Conservation (phyloP, 768 basidiomycete genomes). For the Leccinum fibrillosum region DNA sequence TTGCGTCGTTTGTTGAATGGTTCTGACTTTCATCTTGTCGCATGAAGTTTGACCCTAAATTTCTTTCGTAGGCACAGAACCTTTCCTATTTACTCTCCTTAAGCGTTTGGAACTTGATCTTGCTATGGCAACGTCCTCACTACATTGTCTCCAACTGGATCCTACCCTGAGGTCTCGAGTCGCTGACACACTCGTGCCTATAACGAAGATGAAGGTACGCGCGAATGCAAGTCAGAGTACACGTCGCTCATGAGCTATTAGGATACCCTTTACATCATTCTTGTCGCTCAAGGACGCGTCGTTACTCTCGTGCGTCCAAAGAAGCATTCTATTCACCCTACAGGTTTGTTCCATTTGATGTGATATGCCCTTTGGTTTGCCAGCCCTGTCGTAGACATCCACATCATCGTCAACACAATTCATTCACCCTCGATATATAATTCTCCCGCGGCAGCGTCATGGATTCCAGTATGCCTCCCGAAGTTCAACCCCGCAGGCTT, state of each 20-base stretch:
- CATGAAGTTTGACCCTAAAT: not conserved
- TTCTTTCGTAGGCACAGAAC: constrained; percentile 65
- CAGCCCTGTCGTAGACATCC: constrained; percentile 56
- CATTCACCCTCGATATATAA: constrained; percentile 76
- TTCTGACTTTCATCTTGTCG: constrained; percentile 15
- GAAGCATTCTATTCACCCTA: constrained; percentile 94
- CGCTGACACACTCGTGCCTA: constrained; percentile 80
- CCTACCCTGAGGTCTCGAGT: constrained; percentile 63
- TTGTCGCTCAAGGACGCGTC: constrained; percentile 75
- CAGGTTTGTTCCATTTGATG: constrained; percentile 47
- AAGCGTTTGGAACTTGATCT: constrained; percentile 72
- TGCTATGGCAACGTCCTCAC: constrained; percentile 74
- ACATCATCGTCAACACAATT: constrained; percentile 89
- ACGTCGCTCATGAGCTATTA: constrained; percentile 29
- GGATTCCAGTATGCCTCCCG: constrained; percentile 94
- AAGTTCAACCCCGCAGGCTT: constrained; percentile 90
- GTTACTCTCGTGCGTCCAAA: constrained; percentile 86
- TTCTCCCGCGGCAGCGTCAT: constrained; percentile 79
- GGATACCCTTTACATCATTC: constrained; percentile 89
- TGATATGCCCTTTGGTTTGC: not conserved
- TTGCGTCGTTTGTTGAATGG: constrained; percentile 72
- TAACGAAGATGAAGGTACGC: constrained; percentile 71
- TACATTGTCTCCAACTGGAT: constrained; percentile 79
- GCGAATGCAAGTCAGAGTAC: not conserved
- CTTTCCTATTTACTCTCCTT: constrained; percentile 73